phyloP scores from a whole-genome alignment of 2,329 filamentous ascomycete species.

The Tricladium varicosporioides region DNA sequence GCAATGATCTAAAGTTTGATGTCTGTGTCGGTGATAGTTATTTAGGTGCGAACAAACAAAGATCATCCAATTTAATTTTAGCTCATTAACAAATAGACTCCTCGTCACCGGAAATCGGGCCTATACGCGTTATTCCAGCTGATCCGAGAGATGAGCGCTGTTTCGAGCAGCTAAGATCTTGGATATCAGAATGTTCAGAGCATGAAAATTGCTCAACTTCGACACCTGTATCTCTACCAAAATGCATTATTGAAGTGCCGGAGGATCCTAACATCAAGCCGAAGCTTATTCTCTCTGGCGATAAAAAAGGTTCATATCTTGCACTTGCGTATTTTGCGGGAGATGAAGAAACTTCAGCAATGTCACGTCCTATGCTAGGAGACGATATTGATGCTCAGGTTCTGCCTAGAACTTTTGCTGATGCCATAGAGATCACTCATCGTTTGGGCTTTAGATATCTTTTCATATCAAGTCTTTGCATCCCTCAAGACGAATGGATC shows the following conservation, averaged over 20 bases:
- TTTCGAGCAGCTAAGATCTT: constrained; percentile 2
- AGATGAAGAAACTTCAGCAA: not conserved
- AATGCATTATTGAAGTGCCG: constrained; percentile 8
- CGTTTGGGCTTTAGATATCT: constrained; percentile 9
- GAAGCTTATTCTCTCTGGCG: constrained; percentile 1
- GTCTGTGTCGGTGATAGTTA: not conserved
- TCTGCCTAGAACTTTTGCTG: constrained; percentile 4
- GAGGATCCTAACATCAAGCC: not conserved
- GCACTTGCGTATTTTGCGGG: not conserved
- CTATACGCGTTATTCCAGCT: constrained; percentile 3
- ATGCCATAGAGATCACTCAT: constrained; percentile 7
- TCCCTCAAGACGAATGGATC: not conserved
- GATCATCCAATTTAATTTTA: not conserved
- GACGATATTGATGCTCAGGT: not conserved
- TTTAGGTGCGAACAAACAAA: not conserved
- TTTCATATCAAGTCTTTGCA: constrained; percentile 14
- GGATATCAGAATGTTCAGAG: constrained; percentile 3
- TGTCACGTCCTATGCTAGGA: not conserved
- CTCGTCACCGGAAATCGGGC: not conserved
- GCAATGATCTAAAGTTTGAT: not conserved
- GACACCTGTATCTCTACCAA: constrained; percentile 1
- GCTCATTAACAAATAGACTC: not conserved
- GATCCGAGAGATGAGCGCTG: constrained; percentile 4
- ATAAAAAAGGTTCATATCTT: constrained; percentile 3
- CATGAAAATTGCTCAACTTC: constrained; percentile 2